Base-by-base conservation (phyloP, 1,284 basidiomycete species). In the Cryptococcus hybrid region DNA sequence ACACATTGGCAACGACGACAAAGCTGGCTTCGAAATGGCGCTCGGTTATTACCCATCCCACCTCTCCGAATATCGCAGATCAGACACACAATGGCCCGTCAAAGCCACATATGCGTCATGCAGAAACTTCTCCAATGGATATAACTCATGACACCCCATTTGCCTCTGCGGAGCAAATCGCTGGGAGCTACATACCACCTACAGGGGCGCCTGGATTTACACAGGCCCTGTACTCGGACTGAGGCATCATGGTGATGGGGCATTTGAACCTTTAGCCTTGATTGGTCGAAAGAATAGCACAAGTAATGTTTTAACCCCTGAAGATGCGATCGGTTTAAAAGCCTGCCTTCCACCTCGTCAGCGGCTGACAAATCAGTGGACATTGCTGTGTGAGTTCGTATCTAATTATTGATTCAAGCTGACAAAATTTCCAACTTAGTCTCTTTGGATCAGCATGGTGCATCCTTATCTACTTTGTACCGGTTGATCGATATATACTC, bases 401-500 rank as follows among this genome's bases (percentile, higher is more conserved):
- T 18, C 24, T 34, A 24, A 30, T 34, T 40, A 34, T 35, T 34
- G 49, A 18, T 9, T 18, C 43, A 5, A 5, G 47, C 44, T 52
- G 37, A 60, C 59, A 54, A 9, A 45, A 1, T 24, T 24, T 24
- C 24, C 24, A 24, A 43, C 36, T 12, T 2, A 78, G 77, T 77
- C 78, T 94, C 91, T 8, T 81, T 96, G 13, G 95, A 99, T 69
- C 93, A 97, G 73, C 90, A 98, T 63, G 95, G 95, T 0, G 92
- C 94, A 48, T 94, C 91, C 7, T 81, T 98, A 8, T 85, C 88
- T 43, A 97, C 95, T 0, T 82, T 98, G 0, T 95, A 94, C 71
- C 69, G 84, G 1, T 82, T 84, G 2, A 88, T 88, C 51, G 85
- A 71, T 36, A 61, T 64, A 15, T 70, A 69, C 43, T 65, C 68